Evolutionary conservation across 129 eudicot species (phyloP).

Genomic region (Flaveria robusta): DNA sequence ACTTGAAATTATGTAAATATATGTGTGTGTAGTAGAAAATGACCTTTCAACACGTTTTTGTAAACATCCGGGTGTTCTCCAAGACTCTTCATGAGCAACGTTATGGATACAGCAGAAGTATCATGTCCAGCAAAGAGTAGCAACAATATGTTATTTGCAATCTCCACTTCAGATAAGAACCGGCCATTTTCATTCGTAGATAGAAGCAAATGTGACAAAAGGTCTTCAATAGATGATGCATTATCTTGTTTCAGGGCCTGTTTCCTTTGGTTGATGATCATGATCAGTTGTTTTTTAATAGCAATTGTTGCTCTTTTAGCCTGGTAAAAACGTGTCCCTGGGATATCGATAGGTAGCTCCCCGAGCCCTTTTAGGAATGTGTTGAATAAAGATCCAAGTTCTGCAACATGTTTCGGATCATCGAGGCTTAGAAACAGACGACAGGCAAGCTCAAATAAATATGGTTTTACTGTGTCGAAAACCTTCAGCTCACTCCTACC

Average conservation of each 20-base stretch:
- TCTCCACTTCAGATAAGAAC: slow-evolving; percentile 11
- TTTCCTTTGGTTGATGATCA: slow-evolving; percentile 22
- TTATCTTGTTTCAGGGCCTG: neutral
- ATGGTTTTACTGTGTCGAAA: neutral
- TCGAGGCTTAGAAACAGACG: slow-evolving; percentile 31
- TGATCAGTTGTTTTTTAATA: slow-evolving; percentile 11
- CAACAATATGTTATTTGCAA: slow-evolving; percentile 21
- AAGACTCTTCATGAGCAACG: slow-evolving; percentile 26
- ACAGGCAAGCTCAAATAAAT: slow-evolving; percentile 23
- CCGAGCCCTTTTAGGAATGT: slow-evolving; percentile 23
- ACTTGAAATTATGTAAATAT: neutral
- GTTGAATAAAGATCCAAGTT: slow-evolving; percentile 11
- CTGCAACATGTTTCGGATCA: slow-evolving; percentile 9
- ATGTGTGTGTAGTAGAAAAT: neutral
- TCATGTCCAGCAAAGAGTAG: slow-evolving; percentile 36
- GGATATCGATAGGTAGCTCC: slow-evolving; percentile 24
- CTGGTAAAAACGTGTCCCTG: slow-evolving; percentile 21
- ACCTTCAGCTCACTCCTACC: slow-evolving; percentile 19
- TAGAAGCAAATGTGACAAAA: slow-evolving; percentile 21
- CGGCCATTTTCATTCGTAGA: slow-evolving; percentile 16
- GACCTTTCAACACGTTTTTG: slow-evolving; percentile 28
- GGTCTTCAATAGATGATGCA: slow-evolving; percentile 6
- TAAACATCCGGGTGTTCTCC: slow-evolving; percentile 29
- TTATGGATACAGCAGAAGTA: slow-evolving; percentile 21
- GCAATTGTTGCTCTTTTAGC: slow-evolving; percentile 12